Base-by-base conservation (phyloP, 2,329 filamentous ascomycete genomes). In the Chrysoporthe puriensis region DNA sequence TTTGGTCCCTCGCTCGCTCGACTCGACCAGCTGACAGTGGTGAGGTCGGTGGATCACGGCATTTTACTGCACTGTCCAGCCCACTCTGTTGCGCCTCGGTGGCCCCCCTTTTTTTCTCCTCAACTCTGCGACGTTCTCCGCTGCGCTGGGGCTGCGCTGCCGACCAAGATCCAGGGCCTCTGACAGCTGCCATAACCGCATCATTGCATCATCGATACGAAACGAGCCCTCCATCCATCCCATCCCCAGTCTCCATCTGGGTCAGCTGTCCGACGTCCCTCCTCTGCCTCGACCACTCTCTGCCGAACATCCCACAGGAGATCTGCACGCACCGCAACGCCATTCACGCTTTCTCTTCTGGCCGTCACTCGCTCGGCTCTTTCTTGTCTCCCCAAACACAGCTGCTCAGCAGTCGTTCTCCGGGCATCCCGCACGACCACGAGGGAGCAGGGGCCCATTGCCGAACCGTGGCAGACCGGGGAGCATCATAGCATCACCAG, bases 191-290 rank as follows among this genome's bases (percentile, higher is more conserved):
- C 32, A 21, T 14, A 21, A 21, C 50, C 16, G 50, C 50, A 54
- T 34, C 50, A 54, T 54, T 54, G 50, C 50, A 54, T 54, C 50
- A 54, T 54, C 11, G 32, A 57, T 36, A 36, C 34, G 54, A 54
- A 7, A 57, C 54, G 54, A 57, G 54, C 9, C 21, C 26, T 26
- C 26, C 26, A 26, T 26, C 26, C 26, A 26, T 26, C 4, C 48
- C n/a, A 52, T 52, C 9, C 48, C n/a, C n/a, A 57, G 54, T 57
- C 16, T n/a, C n/a, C 54, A 57, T 57, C 18, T 57, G 34, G 9
- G 7, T 16, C 50, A 54, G 13, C 50, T 21, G 16, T 34, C 26
- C 50, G 32, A 34, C 5, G 32, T 34, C 26, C 50, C 26, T 34
- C 50, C 21, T 8, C 18, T 26, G 4, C 50, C 4, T n/a, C 34